A percentile compares a stretch with the other conserved stretches of the same genome.
phyloP scores from a whole-genome alignment of 73 alveolate genomes.

The Blepharisma japonicum region DNA sequence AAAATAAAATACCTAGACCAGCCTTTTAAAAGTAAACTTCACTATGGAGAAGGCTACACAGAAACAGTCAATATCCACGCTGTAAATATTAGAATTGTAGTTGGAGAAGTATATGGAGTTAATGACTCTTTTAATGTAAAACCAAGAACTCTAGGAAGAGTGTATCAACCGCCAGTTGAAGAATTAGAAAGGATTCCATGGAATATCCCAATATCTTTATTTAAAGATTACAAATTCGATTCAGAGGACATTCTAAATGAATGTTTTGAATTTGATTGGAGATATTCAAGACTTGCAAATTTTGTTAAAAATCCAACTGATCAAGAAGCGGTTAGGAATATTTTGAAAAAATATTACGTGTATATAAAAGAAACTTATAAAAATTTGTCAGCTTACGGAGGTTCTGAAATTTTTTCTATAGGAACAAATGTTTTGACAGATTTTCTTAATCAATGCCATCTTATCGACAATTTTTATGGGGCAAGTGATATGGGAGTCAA shows the following conservation, averaged over 20 bases:
- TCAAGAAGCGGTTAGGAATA: conserved; percentile 31
- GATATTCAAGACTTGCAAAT: conserved; percentile 48
- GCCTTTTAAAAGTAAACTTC: background rate
- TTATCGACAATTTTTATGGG: conserved; percentile 40
- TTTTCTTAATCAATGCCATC: conserved; percentile 37
- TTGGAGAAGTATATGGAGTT: background rate
- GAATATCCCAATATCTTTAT: conserved; percentile 64
- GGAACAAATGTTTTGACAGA: conserved; percentile 66
- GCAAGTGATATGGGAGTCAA: conserved; percentile 39
- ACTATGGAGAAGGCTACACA: background rate
- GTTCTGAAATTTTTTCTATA: conserved; percentile 43
- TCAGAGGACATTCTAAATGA: conserved; percentile 42
- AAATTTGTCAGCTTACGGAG: conserved; percentile 59
- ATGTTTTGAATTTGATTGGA: conserved; percentile 78
- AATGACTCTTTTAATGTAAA: background rate
- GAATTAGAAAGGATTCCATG: conserved; percentile 44
- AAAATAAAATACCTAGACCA: background rate
- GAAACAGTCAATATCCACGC: background rate
- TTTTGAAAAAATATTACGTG: conserved; percentile 44
- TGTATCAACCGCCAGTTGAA: background rate
- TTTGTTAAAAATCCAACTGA: conserved; percentile 53
- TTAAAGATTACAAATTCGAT: conserved; percentile 66
- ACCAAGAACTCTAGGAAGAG: conserved; percentile 18
- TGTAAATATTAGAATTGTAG: background rate
- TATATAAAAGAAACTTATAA: conserved; percentile 60